These are phyloP conservation scores for Talaromyces amestolkiae DNA, from an alignment of 2,329 filamentous ascomycete species.

Conservation along the genomic window DNA sequence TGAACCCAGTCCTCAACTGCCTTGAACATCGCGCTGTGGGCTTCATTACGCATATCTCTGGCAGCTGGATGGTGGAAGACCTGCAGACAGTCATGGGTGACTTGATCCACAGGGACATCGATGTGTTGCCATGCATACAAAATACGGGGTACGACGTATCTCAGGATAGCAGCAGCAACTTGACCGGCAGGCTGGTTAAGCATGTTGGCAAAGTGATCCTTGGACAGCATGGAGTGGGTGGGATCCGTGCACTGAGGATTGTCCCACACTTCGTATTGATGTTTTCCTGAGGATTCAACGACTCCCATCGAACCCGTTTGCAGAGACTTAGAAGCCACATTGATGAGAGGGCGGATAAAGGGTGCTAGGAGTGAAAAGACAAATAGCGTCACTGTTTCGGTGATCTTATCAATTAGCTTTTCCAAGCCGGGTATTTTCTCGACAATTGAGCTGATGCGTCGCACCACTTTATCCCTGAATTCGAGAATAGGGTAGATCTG, in stretches of 20 bases:
- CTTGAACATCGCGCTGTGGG: conserved; percentile 84
- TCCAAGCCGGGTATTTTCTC: conserved; percentile 91
- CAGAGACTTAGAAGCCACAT: conserved; percentile 75
- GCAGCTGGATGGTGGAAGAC: conserved; percentile 90
- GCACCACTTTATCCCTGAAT: conserved; percentile 92
- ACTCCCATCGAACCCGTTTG: conserved; percentile 80
- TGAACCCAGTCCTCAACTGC: conserved; percentile 80
- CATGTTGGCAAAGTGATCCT: conserved; percentile 79
- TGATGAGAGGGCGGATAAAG: conserved; percentile 89
- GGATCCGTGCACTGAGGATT: conserved; percentile 72
- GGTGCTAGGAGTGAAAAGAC: conserved; percentile 87
- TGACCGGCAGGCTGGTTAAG: conserved; percentile 74
- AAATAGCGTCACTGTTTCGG: conserved; percentile 88
- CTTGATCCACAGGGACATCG: conserved; percentile 75
- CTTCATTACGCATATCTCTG: conserved; percentile 70
- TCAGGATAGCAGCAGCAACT: conserved; percentile 70
- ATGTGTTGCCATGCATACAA: conserved; percentile 92
- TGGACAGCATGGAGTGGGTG: conserved; percentile 78
- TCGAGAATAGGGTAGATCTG: conserved; percentile 93
- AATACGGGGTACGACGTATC: conserved; percentile 83
- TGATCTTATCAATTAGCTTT: conserved; percentile 85
- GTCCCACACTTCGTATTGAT: conserved; percentile 77
- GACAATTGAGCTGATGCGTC: conserved; percentile 77
- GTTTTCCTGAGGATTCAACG: conserved; percentile 64
- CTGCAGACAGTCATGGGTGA: conserved; percentile 74